Conservation (phyloP, 192 early-diverging fungal genomes). For the Mortierella antarctica region DNA sequence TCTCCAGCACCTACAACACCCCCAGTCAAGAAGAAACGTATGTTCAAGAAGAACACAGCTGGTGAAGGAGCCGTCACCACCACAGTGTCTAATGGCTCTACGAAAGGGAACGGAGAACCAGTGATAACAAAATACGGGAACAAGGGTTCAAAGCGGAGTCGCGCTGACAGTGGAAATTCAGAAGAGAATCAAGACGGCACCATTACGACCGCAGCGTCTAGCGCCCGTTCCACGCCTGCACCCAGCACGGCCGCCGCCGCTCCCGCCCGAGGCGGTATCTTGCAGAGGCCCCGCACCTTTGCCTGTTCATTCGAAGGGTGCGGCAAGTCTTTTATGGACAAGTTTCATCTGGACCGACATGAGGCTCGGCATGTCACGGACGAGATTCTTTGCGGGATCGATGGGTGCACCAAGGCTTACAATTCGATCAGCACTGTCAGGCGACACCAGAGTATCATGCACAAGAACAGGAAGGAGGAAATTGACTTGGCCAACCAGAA, state of each 20-base stretch:
- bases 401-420: slow-evolving; percentile 51
- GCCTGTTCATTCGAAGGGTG: slow-evolving; percentile 48
- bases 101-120: neutral
- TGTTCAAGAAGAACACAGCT: neutral
- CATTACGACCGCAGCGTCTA: neutral
- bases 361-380: slow-evolving; percentile 46
- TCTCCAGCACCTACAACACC: slow-evolving; percentile 26
- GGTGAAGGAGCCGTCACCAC: neutral
- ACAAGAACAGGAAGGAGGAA: slow-evolving; percentile 28
- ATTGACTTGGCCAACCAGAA: neutral
- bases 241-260: slow-evolving; percentile 3
- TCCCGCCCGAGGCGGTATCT: neutral
- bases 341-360: slow-evolving; percentile 48
- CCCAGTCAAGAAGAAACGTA: slow-evolving; percentile 15
- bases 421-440: slow-evolving; percentile 49
- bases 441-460: slow-evolving; percentile 50
- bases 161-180: neutral
- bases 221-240: slow-evolving; percentile 13
- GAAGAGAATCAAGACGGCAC: slow-evolving; percentile 3
- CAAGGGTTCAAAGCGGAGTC: neutral
- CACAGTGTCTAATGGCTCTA: neutral
- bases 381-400: slow-evolving; percentile 48
- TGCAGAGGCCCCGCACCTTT: slow-evolving; percentile 26
- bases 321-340: slow-evolving; percentile 52
- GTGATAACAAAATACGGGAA: too few relatives aligned